Percentiles rank a stretch among this genome's conserved stretches.
Conservation (phyloP, 495 filamentous ascomycete species). For the Penicillium fimorum region DNA sequence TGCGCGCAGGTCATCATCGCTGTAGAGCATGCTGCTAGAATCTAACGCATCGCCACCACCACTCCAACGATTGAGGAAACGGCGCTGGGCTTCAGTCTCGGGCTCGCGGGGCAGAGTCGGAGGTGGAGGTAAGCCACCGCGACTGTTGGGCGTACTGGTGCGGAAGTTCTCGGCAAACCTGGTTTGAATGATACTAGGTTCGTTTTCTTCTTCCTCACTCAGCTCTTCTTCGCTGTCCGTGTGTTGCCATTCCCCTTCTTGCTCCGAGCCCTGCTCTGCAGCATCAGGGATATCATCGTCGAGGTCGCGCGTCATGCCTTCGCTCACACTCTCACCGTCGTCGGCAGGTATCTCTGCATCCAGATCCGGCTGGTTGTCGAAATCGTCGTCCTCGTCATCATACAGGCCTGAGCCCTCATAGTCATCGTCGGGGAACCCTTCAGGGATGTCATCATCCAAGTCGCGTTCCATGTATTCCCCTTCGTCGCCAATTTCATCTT, state of each 20-base stretch:
- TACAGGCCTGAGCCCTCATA: constrained; percentile 40
- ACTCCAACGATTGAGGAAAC: constrained; percentile 48
- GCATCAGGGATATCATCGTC: constrained; percentile 48
- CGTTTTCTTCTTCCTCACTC: constrained; percentile 43
- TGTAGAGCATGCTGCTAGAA: constrained; percentile 41
- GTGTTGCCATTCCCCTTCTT: constrained; percentile 58
- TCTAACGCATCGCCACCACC: constrained; percentile 44
- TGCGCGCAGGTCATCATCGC: constrained; percentile 44
- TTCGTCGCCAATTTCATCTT: constrained; percentile 39
- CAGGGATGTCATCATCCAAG: constrained; percentile 53
- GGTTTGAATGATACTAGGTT: constrained; percentile 26
- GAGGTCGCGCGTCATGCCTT: constrained; percentile 33
- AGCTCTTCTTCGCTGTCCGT: constrained; percentile 81
- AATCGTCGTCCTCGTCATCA: constrained; percentile 33
- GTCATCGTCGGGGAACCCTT: constrained; percentile 48
- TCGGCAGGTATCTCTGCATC: constrained; percentile 45
- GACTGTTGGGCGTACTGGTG: constrained; percentile 42
- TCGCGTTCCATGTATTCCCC: constrained; percentile 47
- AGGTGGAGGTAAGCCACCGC: constrained; percentile 32
- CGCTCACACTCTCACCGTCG: constrained; percentile 29
- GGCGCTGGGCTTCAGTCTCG: constrained; percentile 45
- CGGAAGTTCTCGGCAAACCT: constrained; percentile 33
- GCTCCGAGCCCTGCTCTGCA: constrained; percentile 28
- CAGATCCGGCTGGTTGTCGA: constrained; percentile 44
- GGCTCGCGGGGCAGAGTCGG: constrained; percentile 22